A percentile compares a stretch with the other conserved stretches of the same genome.
Evolutionary conservation across 306 rosid genomes (phyloP).

Genomic region (Luffa aegyptiaca): DNA sequence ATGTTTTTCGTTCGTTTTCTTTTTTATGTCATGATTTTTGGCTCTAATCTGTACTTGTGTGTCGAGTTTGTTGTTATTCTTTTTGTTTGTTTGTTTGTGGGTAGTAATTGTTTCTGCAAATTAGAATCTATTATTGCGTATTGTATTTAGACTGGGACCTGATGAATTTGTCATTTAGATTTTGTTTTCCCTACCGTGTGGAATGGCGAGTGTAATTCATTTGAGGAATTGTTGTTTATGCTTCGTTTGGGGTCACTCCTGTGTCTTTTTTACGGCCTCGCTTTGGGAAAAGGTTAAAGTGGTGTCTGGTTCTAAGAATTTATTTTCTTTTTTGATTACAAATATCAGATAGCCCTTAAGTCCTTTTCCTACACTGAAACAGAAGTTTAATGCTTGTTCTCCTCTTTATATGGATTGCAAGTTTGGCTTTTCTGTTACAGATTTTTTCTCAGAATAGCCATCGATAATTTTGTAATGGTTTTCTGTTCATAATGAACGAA

Average conservation of each 20-base stretch:
- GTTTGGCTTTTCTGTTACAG: slow-evolving; percentile 54
- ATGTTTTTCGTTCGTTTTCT: neutral
- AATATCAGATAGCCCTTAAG: neutral
- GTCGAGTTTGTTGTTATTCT: neutral
- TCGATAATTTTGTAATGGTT: neutral
- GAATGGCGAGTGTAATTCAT: neutral
- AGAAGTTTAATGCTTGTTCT: slow-evolving; percentile 41
- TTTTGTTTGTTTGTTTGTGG: neutral
- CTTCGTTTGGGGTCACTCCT: neutral
- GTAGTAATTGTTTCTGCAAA: neutral
- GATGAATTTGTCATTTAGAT: neutral
- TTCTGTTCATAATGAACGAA: neutral
- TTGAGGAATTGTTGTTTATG: neutral
- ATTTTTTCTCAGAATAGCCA: neutral
- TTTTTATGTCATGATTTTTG: neutral
- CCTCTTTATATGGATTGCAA: slow-evolving; percentile 31
- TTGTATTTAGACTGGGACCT: neutral
- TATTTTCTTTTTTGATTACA: neutral
- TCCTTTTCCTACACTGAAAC: slow-evolving; percentile 28
- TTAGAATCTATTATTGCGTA: neutral
- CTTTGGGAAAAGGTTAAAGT: neutral
- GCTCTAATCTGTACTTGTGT: neutral
- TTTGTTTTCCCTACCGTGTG: neutral
- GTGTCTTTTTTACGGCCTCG: neutral
- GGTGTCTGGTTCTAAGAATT: neutral